Percentiles rank a stretch among this genome's conserved stretches.
These are phyloP conservation scores for Amesomyces nigricolor DNA, from an alignment of 2,329 filamentous ascomycete genomes.

Conservation along the genomic window DNA sequence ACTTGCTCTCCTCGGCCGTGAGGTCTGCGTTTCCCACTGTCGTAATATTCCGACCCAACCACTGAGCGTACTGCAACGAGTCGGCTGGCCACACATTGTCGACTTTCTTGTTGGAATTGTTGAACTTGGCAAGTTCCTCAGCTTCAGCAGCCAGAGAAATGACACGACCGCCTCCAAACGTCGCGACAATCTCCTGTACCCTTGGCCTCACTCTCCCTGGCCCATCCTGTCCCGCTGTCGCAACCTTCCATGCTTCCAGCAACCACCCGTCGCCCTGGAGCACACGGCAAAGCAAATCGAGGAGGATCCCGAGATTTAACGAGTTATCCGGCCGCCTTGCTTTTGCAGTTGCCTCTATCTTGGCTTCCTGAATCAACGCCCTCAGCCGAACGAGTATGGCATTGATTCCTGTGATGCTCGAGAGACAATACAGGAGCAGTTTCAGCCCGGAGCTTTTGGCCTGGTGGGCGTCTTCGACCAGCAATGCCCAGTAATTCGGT, in stretches of 20 bases:
- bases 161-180: constrained; percentile 46
- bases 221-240: constrained; percentile 17
- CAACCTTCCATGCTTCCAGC: constrained; percentile 35
- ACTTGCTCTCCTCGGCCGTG: constrained; percentile 33
- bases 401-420: constrained; percentile 71
- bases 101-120: constrained; percentile 26
- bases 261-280: constrained; percentile 37
- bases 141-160: constrained; percentile 52
- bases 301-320: constrained; percentile 40
- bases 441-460: constrained; percentile 35
- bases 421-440: constrained; percentile 59
- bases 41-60: constrained; percentile 65
- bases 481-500: constrained; percentile 72
- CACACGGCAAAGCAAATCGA: constrained; percentile 41
- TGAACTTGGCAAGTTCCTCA: constrained; percentile 41
- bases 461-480: constrained; percentile 43
- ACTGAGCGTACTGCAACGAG: constrained; percentile 59
- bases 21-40: constrained; percentile 32
- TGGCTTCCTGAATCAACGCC: constrained; percentile 50
- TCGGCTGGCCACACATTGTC: constrained; percentile 55
- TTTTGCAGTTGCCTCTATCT: constrained; percentile 31
- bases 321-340: constrained; percentile 37
- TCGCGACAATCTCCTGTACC: constrained; percentile 39
- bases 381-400: constrained; percentile 67
- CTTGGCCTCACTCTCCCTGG: constrained; percentile 31